Base-by-base conservation (phyloP, 148 eudicot genomes). In the Rheum nobile region DNA sequence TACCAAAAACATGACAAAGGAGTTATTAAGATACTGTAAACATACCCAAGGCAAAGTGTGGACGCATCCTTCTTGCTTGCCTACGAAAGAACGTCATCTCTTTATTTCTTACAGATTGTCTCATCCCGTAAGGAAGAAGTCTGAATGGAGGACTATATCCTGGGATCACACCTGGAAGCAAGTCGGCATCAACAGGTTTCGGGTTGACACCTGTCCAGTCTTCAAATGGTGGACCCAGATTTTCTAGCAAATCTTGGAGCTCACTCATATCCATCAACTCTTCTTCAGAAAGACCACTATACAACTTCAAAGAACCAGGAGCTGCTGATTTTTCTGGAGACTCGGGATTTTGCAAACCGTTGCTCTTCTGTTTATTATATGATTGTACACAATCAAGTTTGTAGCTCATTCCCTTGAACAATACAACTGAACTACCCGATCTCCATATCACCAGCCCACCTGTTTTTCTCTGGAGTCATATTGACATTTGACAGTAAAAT, bases 371-470 rank as follows among this genome's bases (percentile, higher is more conserved):
- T 76, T 78, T 76, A 34, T 77, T 84, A 75, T 87, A 92, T 35
- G 90, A 86, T 71, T 84, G 82, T 50, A 95, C 92, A 76, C 94
- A 95, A 29, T 80, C 82, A 74, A 92, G 88, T 72, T 88, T 88
- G 80, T 92, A 92, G 63, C 84, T 34, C 88, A 87, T 81, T 80
- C 99, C 97, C 74, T 93, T 84, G 74, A 82, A 95, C 71, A 95
- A 72, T 44, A 88, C 94, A 69, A 90, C 81, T 32, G 90, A 92
- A 81, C 92, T 81, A 61, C 99, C 99, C 0, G 94, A 91, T 85
- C 97, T 90, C 93, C 92, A 95, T 79, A 95, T 95, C 74, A 95
- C 96, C 83, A 95, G 74, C 68, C 99, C 99, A 59, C 94, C 92
- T 2, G 99, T 92, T 89, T 87, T 95, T 76, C 80, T 80, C 99